Percentiles rank a stretch among this genome's conserved stretches.
Conservation (phyloP, 371 early-diverging fungal species). For the Chytridiales sp. region DNA sequence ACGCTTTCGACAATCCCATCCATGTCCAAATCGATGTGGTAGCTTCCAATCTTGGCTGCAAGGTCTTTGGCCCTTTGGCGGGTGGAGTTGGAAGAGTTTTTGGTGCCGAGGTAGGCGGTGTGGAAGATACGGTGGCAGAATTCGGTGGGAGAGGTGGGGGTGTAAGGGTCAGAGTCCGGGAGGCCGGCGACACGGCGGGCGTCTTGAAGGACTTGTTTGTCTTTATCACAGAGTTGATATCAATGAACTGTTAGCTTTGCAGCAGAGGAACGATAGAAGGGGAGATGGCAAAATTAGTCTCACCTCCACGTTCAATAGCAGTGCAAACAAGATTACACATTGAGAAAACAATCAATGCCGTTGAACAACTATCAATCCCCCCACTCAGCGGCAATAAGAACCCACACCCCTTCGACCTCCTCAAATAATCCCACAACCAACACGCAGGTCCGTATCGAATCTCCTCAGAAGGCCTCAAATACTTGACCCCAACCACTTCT, state of each 20-base stretch:
- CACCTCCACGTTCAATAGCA: constrained; percentile 62
- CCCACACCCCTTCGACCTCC: constrained; percentile 84
- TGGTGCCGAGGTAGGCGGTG: constrained; percentile 94
- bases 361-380: constrained; percentile 95
- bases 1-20: constrained; percentile 78
- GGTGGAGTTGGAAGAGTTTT: constrained; percentile 86
- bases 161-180: too few relatives aligned
- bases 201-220: constrained; percentile 72
- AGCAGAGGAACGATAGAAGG: neutral
- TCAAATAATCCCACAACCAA: constrained; percentile 98
- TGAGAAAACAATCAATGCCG: constrained; percentile 88
- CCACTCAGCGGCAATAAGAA: constrained; percentile 96
- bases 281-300: neutral
- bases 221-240: too few relatives aligned
- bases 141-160: constrained; percentile 79
- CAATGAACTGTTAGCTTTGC: neutral
- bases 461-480: constrained; percentile 59
- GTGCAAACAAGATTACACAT: constrained; percentile 91
- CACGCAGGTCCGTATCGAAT: constrained; percentile 94
- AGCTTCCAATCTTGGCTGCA: constrained; percentile 81
- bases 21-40: constrained; percentile 87
- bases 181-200: constrained; percentile 68
- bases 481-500: neutral
- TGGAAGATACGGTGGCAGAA: constrained; percentile 85
- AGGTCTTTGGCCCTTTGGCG: constrained; percentile 75